Conservation (phyloP, 257 asterid species). For the Solanum pennellii region DNA sequence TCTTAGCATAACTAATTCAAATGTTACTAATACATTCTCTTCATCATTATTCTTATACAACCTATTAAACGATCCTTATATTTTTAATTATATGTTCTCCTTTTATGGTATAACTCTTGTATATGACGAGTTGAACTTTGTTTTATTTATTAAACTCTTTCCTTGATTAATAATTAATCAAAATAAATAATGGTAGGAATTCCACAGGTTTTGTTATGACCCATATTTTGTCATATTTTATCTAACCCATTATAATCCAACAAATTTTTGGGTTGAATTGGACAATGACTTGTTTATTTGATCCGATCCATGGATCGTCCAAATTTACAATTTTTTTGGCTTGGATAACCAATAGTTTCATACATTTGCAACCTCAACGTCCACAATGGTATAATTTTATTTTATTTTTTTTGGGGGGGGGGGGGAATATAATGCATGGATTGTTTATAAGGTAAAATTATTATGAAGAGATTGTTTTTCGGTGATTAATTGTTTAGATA, state of each 20-base stretch:
- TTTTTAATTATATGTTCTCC: too few relatives aligned
- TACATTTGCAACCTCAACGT: neutral
- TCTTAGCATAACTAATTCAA: too few relatives aligned
- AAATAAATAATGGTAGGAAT: neutral
- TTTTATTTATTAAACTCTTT: neutral
- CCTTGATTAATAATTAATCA: neutral
- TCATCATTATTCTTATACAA: too few relatives aligned
- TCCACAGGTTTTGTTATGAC: neutral
- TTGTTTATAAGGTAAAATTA: neutral
- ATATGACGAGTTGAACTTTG: too few relatives aligned
- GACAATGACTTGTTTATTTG: neutral
- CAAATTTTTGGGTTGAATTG: neutral
- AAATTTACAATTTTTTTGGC: neutral
- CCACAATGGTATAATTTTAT: neutral
- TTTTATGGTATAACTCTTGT: too few relatives aligned
- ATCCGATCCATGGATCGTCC: neutral
- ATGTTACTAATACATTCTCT: too few relatives aligned
- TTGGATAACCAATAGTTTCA: neutral
- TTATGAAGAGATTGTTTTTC: neutral
- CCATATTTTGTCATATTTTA: neutral
- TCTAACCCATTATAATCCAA: neutral
- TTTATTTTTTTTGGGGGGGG: neutral
- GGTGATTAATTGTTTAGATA: neutral
- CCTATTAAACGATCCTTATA: too few relatives aligned
- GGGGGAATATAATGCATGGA: neutral